Evolutionary conservation across 2,329 filamentous ascomycete genomes (phyloP).

Genomic region (Monilinia fructigena): DNA sequence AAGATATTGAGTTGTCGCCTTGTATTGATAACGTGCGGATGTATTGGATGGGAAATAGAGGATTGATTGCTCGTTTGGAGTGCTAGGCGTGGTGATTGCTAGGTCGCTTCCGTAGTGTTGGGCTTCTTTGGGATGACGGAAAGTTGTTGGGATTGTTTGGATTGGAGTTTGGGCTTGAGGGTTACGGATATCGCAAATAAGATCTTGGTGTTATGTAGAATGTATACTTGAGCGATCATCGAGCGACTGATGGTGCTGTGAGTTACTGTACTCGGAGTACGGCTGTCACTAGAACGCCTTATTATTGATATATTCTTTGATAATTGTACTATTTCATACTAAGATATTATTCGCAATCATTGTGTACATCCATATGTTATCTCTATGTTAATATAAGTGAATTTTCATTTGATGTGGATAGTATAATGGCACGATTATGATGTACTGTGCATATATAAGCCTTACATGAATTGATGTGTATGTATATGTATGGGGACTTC

Average conservation of each 20-base stretch:
- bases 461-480: conserved; percentile 3
- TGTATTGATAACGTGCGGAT: not conserved
- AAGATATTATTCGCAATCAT: not conserved
- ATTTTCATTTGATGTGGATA: not conserved
- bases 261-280: not conserved
- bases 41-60: not conserved
- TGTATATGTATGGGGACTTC: not conserved
- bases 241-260: not conserved
- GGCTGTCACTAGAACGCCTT: conserved; percentile 11
- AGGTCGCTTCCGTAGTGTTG: conserved; percentile 16
- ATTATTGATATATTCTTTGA: not conserved
- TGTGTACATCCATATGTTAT: not conserved
- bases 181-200: not conserved
- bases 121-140: conserved; percentile 7
- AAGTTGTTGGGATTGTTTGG: conserved; percentile 15
- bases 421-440: conserved; percentile 10
- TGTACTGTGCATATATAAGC: conserved; percentile 6
- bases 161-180: not conserved
- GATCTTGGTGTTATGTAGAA: conserved; percentile 2
- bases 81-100: not conserved
- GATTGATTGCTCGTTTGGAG: not conserved
- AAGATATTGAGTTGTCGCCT: conserved; percentile 1
- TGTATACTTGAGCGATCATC: not conserved
- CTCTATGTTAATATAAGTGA: not conserved
- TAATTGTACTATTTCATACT: conserved; percentile 10